Evolutionary conservation across 345 rosid genomes (phyloP).

Genomic region (Brassica rapa): DNA sequence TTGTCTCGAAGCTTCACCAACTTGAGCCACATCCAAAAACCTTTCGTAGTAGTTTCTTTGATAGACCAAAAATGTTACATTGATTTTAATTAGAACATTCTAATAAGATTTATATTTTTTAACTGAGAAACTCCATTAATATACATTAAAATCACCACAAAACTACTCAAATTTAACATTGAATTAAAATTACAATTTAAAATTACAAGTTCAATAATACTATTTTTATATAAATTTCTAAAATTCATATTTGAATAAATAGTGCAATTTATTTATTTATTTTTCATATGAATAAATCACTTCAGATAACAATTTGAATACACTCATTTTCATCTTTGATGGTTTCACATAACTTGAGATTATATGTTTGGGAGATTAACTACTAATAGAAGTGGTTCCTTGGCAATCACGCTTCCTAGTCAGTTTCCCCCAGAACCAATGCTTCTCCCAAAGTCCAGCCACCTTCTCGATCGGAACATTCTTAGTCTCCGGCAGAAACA

Average conservation of each 20-base stretch:
- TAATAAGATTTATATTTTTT: no score
- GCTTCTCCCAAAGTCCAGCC: slow-evolving; percentile 60
- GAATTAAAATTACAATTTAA: not conserved
- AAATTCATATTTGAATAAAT: not conserved
- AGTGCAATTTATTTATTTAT: not conserved
- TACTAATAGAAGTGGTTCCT: slow-evolving; percentile 17
- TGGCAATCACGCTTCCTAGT: slow-evolving; percentile 32
- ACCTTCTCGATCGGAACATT: slow-evolving; percentile 59
- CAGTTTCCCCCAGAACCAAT: slow-evolving; percentile 61
- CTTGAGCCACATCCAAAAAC: no score
- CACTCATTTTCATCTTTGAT: not conserved
- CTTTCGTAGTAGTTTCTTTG: no score
- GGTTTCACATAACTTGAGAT: not conserved
- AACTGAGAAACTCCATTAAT: no score
- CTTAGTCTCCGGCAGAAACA: slow-evolving; percentile 66
- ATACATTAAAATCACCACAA: no score
- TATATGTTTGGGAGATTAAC: not conserved
- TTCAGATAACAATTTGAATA: not conserved
- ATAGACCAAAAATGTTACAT: no score
- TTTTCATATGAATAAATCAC: not conserved
- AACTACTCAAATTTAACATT: no score
- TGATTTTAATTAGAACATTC: no score
- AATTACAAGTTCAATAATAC: not conserved
- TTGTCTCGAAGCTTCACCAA: no score
- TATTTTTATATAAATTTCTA: not conserved